Evolutionary conservation across 495 filamentous ascomycete genomes (phyloP), one percentile per base, ranked within the genome.

Genomic region (Penicillium verhagenii): DNA sequence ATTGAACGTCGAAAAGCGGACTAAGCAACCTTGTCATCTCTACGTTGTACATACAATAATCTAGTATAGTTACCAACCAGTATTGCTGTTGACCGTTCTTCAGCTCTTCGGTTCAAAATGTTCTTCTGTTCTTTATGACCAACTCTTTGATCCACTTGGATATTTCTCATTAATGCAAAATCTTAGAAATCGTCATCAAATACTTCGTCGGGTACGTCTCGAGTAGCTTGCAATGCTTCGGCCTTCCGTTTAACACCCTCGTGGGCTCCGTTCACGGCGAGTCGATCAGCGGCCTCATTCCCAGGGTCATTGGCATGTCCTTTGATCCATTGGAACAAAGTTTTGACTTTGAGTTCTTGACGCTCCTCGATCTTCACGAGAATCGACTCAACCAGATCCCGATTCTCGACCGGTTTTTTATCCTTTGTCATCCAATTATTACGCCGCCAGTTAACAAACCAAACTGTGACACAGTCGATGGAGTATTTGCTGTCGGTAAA

Each of bases 391-490:
- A 97, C 75, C 19, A 98, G 69, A 61, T 98, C 94, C 52, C 81
- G 81, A 66, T 98, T 97, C 71, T 91, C 83, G 4, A 98, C 94
- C 0, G 79, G 74, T 52, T 87, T 88, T 8, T 81, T 81, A 11
- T 78, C 72, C 4, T 83, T 66, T 5, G 85, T 95, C 66, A 77
- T 81, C 94, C 93, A 98, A 3, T 80, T 78, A 58, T 96, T 93
- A 51, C 71, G 79, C 19, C 81, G 75, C 94, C 94, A 98, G 50
- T 81, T 87, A 14, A 71, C 59, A 62, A 83, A 90, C 94, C 94
- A 98, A 21, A 82, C 79, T 0, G 88, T 96, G n/a, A 89, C 83
- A 65, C 93, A 97, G 55, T 91, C 82, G 68, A 97, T 96, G 9
- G 88, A 78, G 70, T 97, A 98, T 53, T 84, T 83, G 64, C 86